These are phyloP conservation scores for Mucor plumbeus DNA, from an alignment of 371 early-diverging fungal species.

Conservation along the genomic window DNA sequence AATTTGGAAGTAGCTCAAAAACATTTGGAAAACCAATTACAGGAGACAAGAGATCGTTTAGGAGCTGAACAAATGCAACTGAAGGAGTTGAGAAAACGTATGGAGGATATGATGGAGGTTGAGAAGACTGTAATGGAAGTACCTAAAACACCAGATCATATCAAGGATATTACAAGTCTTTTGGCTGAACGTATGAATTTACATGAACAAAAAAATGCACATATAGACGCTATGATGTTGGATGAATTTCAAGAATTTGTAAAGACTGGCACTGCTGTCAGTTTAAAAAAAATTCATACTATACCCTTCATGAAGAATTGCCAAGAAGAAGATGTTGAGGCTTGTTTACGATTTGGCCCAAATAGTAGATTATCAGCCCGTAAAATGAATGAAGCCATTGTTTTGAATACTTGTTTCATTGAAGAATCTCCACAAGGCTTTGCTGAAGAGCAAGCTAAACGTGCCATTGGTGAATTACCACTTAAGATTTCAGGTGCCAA, in stretches of 20 bases:
- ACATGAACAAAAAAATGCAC: conserved; percentile 29
- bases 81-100: conserved; percentile 71
- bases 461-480: conserved; percentile 52
- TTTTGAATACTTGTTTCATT: conserved; percentile 77
- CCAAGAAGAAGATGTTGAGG: conserved; percentile 87
- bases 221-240: conserved; percentile 69
- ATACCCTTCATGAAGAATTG: conserved; percentile 84
- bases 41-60: conserved; percentile 72
- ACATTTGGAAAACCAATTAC: conserved; percentile 66
- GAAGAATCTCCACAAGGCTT: conserved; percentile 75
- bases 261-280: conserved; percentile 58
- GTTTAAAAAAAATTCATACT: conserved; percentile 73
- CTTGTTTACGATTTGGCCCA: conserved; percentile 89
- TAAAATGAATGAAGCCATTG: conserved; percentile 88
- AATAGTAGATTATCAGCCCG: conserved; percentile 82
- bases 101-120: conserved; percentile 63
- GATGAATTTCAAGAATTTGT: conserved; percentile 87
- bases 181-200: conserved; percentile 18
- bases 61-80: conserved; percentile 80
- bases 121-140: conserved; percentile 11
- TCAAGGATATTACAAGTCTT: conserved; percentile 19
- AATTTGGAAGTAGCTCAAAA: conserved; percentile 63
- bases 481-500: conserved; percentile 62
- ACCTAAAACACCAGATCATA: conserved; percentile 27
- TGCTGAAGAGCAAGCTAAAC: conserved; percentile 70